These are phyloP conservation scores for Tieghemostelium lacteum DNA, from an alignment of 78 protist genomes.

Conservation along the genomic window DNA sequence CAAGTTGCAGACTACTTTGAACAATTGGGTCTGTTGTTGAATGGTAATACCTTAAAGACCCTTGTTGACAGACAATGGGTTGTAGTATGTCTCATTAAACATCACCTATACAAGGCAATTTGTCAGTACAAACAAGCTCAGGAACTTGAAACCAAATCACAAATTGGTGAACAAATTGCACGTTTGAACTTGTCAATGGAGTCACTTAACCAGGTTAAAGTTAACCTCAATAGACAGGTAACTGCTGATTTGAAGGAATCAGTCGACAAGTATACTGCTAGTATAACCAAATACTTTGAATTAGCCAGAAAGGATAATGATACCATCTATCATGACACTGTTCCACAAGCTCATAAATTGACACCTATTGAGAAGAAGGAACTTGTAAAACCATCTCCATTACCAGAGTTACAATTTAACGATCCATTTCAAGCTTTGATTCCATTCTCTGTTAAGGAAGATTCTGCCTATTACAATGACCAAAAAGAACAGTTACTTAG, in stretches of 20 bases:
- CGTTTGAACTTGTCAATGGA: constrained; percentile 32
- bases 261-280: constrained; percentile 3
- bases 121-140: constrained; percentile 17
- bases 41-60: constrained; percentile 19
- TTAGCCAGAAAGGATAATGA: constrained; percentile 73
- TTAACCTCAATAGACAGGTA: constrained; percentile 12
- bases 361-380: constrained; percentile 70
- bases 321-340: constrained; percentile 69
- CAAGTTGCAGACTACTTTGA: constrained; percentile 71
- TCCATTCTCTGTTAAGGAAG: constrained; percentile 77
- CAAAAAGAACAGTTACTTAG: constrained; percentile 66
- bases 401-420: constrained; percentile 37
- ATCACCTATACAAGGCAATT: constrained; percentile 31
- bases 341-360: constrained; percentile 66
- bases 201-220: not conserved
- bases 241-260: constrained; percentile 25
- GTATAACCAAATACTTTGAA: constrained; percentile 13
- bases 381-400: constrained; percentile 53
- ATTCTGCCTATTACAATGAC: constrained; percentile 61
- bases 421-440: constrained; percentile 69
- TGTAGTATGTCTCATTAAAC: not conserved
- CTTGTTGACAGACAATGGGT: constrained; percentile 56
- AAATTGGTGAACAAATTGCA: constrained; percentile 71
- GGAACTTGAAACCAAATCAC: constrained; percentile 5
- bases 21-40: constrained; percentile 1